Conservation (phyloP, 2,329 filamentous ascomycete species). For the Sarocladiaceae sp. region DNA sequence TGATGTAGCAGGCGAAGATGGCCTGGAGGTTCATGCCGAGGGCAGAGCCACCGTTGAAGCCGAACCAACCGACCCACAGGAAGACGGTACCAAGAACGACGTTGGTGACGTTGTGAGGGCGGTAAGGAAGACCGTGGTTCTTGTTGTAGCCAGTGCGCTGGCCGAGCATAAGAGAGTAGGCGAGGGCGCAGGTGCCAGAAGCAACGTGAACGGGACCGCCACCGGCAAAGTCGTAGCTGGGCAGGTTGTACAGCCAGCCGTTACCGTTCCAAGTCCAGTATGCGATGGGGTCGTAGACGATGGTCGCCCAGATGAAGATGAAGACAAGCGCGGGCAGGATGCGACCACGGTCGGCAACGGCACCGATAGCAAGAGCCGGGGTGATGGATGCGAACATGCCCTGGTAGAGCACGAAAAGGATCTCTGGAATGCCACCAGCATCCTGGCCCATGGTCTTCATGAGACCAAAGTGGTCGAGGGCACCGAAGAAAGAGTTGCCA, state of each 20-base stretch:
- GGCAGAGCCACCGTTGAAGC: slow-evolving; percentile 86
- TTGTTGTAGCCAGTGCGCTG: slow-evolving; percentile 58
- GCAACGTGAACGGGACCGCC: slow-evolving; percentile 71
- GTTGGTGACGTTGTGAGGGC: slow-evolving; percentile 67
- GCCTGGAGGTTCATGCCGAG: slow-evolving; percentile 78
- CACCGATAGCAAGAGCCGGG: slow-evolving; percentile 55
- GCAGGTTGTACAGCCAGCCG: slow-evolving; percentile 64
- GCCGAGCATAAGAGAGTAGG: slow-evolving; percentile 67
- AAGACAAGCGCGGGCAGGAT: slow-evolving; percentile 57
- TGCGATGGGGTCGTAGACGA: slow-evolving; percentile 67
- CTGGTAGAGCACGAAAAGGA: slow-evolving; percentile 80
- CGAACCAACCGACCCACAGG: slow-evolving; percentile 94
- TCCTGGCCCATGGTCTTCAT: slow-evolving; percentile 70
- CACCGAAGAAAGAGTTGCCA: slow-evolving; percentile 71
- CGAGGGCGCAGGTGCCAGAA: slow-evolving; percentile 64
- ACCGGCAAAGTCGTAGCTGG: slow-evolving; percentile 68
- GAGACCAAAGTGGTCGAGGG: slow-evolving; percentile 75
- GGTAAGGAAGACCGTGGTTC: slow-evolving; percentile 57
- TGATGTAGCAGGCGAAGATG: slow-evolving; percentile 83
- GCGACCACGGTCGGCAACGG: slow-evolving; percentile 54
- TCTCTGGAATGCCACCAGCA: slow-evolving; percentile 73
- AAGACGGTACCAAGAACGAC: slow-evolving; percentile 68
- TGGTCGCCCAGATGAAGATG: slow-evolving; percentile 65
- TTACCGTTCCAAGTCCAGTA: slow-evolving; percentile 74
- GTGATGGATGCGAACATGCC: slow-evolving; percentile 88